A percentile compares a stretch with the other conserved stretches of the same genome.
Evolutionary conservation across 305 asterid species (phyloP).

Genomic region (Fraxinus dipetala): DNA sequence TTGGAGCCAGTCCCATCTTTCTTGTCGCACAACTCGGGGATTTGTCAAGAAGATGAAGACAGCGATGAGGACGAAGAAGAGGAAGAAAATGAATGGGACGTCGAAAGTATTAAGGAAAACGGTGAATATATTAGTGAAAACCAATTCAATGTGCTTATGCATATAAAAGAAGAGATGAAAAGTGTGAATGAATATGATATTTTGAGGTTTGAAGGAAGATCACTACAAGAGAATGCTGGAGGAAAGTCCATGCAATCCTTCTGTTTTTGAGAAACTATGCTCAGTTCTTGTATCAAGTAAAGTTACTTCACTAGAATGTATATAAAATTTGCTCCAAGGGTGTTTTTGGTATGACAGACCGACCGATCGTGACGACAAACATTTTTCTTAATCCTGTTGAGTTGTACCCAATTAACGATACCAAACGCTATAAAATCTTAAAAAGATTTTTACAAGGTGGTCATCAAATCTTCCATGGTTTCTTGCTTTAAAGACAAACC

Average conservation of each 20-base stretch:
- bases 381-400: neutral
- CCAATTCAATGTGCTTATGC: slow-evolving; percentile 16
- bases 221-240: slow-evolving; percentile 66
- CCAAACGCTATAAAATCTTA: neutral
- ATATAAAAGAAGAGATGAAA: slow-evolving; percentile 28
- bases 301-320: neutral
- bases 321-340: neutral
- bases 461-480: neutral
- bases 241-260: slow-evolving; percentile 60
- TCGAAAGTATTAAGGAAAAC: neutral
- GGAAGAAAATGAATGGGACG: neutral
- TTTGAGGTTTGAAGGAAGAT: slow-evolving; percentile 36
- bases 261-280: slow-evolving; percentile 83
- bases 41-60: slow-evolving; percentile 31
- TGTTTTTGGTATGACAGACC: neutral
- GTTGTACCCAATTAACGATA: neutral
- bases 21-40: slow-evolving; percentile 25
- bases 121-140: neutral
- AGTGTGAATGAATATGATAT: slow-evolving; percentile 16
- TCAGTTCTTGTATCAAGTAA: slow-evolving; percentile 61
- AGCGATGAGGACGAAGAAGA: slow-evolving; percentile 32
- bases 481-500: neutral
- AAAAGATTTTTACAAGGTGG: neutral
- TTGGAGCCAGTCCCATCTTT: slow-evolving; percentile 26
- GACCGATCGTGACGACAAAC: neutral